These are phyloP conservation scores for Arabidopsis arenosa DNA, from an alignment of 345 rosid species.

Conservation along the genomic window DNA sequence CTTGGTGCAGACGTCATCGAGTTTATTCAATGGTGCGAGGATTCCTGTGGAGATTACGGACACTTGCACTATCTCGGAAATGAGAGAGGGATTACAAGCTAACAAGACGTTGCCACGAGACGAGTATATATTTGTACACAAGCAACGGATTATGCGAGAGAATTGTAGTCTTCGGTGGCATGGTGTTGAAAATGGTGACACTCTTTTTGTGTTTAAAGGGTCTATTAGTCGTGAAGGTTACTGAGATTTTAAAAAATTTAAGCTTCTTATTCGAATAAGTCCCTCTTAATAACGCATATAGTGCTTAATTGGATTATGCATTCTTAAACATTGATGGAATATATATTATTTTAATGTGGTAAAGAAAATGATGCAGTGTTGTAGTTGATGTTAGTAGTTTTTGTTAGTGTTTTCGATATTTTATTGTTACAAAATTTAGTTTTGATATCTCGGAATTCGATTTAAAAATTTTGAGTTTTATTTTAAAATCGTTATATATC, in stretches of 20 bases:
- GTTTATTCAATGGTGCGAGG: constrained; percentile 64
- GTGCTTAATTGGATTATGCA: background rate
- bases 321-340: constrained; percentile 1
- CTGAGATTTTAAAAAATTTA: background rate
- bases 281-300: background rate
- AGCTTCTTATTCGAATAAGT: background rate
- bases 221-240: constrained; percentile 51
- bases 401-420: background rate
- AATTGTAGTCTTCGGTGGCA: constrained; percentile 80
- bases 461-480: too few relatives aligned
- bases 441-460: too few relatives aligned
- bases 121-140: constrained; percentile 83
- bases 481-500: too few relatives aligned
- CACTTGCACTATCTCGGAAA: constrained; percentile 59
- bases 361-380: background rate
- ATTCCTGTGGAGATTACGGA: constrained; percentile 76
- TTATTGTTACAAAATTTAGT: too few relatives aligned
- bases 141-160: constrained; percentile 80
- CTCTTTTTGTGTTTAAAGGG: constrained; percentile 77
- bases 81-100: constrained; percentile 58
- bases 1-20: constrained; percentile 75
- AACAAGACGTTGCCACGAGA: constrained; percentile 62
- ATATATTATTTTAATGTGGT: background rate
- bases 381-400: background rate
- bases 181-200: constrained; percentile 73